A percentile compares a stretch with the other conserved stretches of the same genome.
These are phyloP conservation scores for Calocybe indica DNA, from an alignment of 768 basidiomycete genomes.

Conservation along the genomic window DNA sequence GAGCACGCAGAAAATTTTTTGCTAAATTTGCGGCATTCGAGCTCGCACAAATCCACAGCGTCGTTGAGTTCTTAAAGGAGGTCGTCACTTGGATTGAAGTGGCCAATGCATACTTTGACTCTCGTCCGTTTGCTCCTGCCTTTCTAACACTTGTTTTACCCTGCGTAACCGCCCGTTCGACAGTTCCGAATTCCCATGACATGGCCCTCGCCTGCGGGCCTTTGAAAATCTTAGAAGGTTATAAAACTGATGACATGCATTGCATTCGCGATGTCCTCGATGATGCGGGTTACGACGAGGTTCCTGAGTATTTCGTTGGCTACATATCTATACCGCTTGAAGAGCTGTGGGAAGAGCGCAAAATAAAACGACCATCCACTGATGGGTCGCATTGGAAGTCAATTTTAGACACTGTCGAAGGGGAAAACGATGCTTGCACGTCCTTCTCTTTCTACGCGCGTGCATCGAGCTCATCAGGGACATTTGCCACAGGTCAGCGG, in stretches of 20 bases:
- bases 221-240: slow-evolving; percentile 7
- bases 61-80: slow-evolving; percentile 9
- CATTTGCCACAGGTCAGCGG: slow-evolving; percentile 8
- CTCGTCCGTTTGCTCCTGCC: not conserved
- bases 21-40: slow-evolving; percentile 6
- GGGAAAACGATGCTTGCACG: slow-evolving; percentile 11
- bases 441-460: not conserved
- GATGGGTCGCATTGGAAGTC: slow-evolving; percentile 13
- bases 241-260: not conserved
- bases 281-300: not conserved
- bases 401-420: slow-evolving; percentile 9
- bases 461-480: no score
- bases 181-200: no score
- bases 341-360: slow-evolving; percentile 13
- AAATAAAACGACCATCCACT: slow-evolving; percentile 10
- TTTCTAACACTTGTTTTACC: not conserved
- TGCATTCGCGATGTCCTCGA: not conserved
- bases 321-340: slow-evolving; percentile 12
- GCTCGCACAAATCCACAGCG: slow-evolving; percentile 11
- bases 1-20: slow-evolving; percentile 7
- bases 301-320: not conserved
- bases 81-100: slow-evolving; percentile 3
- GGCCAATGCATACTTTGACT: not conserved
- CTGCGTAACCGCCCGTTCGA: not conserved
- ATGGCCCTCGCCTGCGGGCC: no score